Evolutionary conservation across 495 filamentous ascomycete genomes (phyloP), one percentile per base, ranked within the genome.

Genomic region (Penicillium roqueforti): DNA sequence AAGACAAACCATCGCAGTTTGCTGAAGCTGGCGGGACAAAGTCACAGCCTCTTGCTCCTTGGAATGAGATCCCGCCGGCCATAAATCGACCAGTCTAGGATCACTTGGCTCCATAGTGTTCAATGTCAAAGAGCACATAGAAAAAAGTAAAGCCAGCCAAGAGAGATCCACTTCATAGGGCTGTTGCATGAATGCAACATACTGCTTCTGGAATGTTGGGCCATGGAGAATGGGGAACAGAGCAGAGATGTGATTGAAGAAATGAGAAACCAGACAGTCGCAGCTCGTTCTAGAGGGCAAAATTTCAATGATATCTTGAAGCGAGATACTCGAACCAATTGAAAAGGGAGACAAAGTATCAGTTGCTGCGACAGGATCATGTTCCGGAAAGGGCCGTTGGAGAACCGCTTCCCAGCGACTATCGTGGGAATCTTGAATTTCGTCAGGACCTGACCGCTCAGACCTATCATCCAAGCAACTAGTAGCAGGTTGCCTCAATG

Each of bases 191-290:
- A 63, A 63, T 1, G 47, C 25, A 6, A 32, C 39, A 41, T 63
- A 63, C 22, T 63, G 54, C 20, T 47, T 52, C 45, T 58, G 55
- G 31, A 65, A 65, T 1, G 55, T 65, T 44, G 61, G 61, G 5
- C 61, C 58, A 53, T 65, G 61, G 6, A 65, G 61, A 18, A 65
- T 61, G n/a, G 28, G 61, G 20, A 65, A 65, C 10, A 61, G 38
- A 22, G 52, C 13, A 0, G 53, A 55, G 3, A 65, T 42, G 6
- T 48, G 4, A 40, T 42, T 48, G 23, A 65, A 65, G 18, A 32
- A 65, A 4, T 56, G 54, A 2, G 58, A 51, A 14, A 61, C 43
- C 26, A 65, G 34, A 43, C 58, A 65, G 20, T 63, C 61, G 25
- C 57, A 58, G 29, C 43, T 56, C 13, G 25, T 3, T 37, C 46